Conservation (phyloP, 768 basidiomycete species). For the Pleurotus tuoliensis region DNA sequence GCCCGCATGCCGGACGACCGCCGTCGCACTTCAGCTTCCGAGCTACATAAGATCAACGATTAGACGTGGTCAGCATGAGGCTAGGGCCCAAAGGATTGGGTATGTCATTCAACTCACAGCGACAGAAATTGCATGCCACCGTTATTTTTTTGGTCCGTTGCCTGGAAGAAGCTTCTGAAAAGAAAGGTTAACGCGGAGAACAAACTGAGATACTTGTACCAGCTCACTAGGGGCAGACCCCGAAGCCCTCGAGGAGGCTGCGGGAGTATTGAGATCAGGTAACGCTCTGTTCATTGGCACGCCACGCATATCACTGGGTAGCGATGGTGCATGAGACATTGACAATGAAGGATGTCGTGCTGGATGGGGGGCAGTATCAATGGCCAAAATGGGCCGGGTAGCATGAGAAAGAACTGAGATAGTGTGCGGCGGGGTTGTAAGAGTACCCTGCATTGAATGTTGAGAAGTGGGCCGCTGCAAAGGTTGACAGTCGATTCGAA, state of each 20-base stretch:
- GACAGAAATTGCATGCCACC: slow-evolving; percentile 88
- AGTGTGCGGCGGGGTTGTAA: slow-evolving; percentile 35
- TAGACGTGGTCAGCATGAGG: slow-evolving; percentile 11
- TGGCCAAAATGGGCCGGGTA: slow-evolving; percentile 55
- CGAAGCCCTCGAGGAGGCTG: slow-evolving; percentile 14
- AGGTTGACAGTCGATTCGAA: slow-evolving; percentile 53
- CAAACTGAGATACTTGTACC: neutral
- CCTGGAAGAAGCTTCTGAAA: slow-evolving; percentile 49
- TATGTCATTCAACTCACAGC: slow-evolving; percentile 51
- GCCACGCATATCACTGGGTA: slow-evolving; percentile 40
- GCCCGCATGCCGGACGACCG: slow-evolving; percentile 75
- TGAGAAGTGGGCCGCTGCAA: slow-evolving; percentile 45
- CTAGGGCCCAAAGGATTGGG: slow-evolving; percentile 9
- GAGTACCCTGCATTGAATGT: slow-evolving; percentile 35
- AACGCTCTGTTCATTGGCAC: slow-evolving; percentile 38
- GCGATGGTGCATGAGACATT: slow-evolving; percentile 42
- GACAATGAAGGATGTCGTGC: slow-evolving; percentile 42
- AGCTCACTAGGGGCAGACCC: slow-evolving; percentile 33
- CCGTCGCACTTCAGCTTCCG: slow-evolving; percentile 89
- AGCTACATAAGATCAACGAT: slow-evolving; percentile 38
- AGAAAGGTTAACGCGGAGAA: slow-evolving; percentile 13
- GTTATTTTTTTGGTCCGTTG: slow-evolving; percentile 82
- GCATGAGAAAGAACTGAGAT: slow-evolving; percentile 40
- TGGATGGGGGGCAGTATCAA: slow-evolving; percentile 52
- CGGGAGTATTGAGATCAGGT: slow-evolving; percentile 34